A percentile compares a stretch with the other conserved stretches of the same genome.
Conservation (phyloP, 768 basidiomycete species). For the Serendipita vermifera region DNA sequence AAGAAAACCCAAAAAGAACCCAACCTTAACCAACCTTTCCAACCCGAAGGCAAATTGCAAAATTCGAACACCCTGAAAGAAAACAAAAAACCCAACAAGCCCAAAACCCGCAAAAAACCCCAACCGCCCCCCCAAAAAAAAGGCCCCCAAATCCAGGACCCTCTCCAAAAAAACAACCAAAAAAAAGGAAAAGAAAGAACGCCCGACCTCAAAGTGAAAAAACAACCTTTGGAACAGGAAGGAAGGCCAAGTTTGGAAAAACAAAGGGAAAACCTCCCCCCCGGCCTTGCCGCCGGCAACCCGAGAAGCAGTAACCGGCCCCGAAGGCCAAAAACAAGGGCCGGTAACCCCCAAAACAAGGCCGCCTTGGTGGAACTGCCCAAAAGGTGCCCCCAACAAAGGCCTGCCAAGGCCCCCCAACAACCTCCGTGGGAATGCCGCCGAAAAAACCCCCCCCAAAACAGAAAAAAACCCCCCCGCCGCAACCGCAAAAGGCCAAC, state of each 20-base stretch:
- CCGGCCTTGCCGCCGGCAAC: too few relatives aligned
- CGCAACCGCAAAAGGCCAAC: too few relatives aligned
- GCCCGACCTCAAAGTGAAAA: conserved; percentile 66
- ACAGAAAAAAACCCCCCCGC: too few relatives aligned
- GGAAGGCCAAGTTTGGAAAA: conserved; percentile 91
- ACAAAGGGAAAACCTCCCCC: conserved; percentile 69
- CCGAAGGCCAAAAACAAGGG: too few relatives aligned
- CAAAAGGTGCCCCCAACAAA: background rate
- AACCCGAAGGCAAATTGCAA: conserved; percentile 36
- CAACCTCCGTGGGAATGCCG: conserved; percentile 31
- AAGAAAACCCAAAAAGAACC: conserved; percentile 9
- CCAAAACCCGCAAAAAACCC: conserved; percentile 81
- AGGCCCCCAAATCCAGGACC: conserved; percentile 65
- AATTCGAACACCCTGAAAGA: conserved; percentile 81
- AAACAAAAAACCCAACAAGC: conserved; percentile 67
- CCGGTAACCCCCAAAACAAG: too few relatives aligned
- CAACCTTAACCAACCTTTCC: conserved; percentile 54
- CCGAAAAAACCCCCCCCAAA: too few relatives aligned
- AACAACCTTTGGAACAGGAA: conserved; percentile 83
- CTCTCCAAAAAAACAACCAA: conserved; percentile 80
- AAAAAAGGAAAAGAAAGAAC: conserved; percentile 81
- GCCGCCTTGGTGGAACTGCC: background rate
- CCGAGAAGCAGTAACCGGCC: too few relatives aligned
- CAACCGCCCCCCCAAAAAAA: conserved; percentile 81
- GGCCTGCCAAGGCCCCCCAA: conserved; percentile 19